Base-by-base conservation (phyloP, 202 grass and related monocot species). In the Panicum virgatum region DNA sequence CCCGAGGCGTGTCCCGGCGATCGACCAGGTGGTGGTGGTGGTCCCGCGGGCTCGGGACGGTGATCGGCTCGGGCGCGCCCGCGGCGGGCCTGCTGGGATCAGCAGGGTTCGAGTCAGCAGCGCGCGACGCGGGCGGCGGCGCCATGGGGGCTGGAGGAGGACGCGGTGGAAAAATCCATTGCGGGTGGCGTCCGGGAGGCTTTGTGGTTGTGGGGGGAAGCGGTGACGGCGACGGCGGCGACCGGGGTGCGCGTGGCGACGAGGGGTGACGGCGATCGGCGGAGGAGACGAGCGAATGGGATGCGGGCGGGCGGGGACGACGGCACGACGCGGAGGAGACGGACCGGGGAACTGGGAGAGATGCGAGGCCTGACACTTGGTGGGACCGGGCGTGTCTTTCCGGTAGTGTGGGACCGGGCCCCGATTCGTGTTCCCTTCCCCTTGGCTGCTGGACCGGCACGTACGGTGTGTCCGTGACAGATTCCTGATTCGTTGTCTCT, bases 1-100 rank as follows among this genome's bases (percentile, higher is more conserved):
- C 42, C 9, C 73, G 61, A 34, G 78, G 87, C 48, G 82, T 43
- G 72, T 85, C 78, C n/a, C 87, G 78, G 66, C 79, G 83, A n/a
- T 89, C 79, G 25, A 78, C 50, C 50, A 86, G 83, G 68, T 67
- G 83, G 66, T 82, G 45, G 12, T 66, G 69, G 45, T 32, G 65
- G 16, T 1, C 30, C 48, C 22, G 39, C 48, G 50, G 50, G 34
- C 66, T 68, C 50, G 73, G 52, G 19, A 83, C 32, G 43, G 61
- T 37, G 88, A 90, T 50, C 26, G 74, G 74, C 14, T 16, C 79
- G 14, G 66, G 83, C 20, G 29, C 5, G 39, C 27, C 52, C 15
- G 61, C 36, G 1, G 12, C 11, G 1, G 45, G 51, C 27, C 37
- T 42, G 38, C 37, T 34, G 38, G 85, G 80, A 26, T 70, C 63